Evolutionary conservation across 805 yeast genomes (phyloP), one percentile per base, ranked within the genome.

Genomic region (Barnettozyma botsteinii): DNA sequence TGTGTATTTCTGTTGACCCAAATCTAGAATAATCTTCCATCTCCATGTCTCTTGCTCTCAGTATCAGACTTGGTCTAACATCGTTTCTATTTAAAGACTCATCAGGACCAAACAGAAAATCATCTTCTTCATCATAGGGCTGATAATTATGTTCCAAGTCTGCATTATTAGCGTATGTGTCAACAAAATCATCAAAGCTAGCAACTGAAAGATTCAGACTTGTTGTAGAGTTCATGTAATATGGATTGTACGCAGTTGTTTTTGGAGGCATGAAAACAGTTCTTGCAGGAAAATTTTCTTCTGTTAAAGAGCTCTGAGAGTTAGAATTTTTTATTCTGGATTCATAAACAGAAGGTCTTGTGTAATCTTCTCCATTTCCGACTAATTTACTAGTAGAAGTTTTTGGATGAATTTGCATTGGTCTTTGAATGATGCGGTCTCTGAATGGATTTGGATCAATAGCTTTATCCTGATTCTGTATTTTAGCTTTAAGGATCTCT

Each of bases 11-110:
- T 25, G 7, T 12, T 18, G n/a, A 1, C 12, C 14, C 30, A 22
- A 38, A 38, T 11, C 35, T 19, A 5, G 49, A 49, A 33, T 55
- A 55, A 25, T 53, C 54, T 31, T 53, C 58, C 18, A 30, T 12
- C 30, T 52, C 55, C 55, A 53, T 52, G 18, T 53, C 45, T 25
- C 32, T 40, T 11, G 55, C 55, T 24, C 58, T 43, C 2, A 39
- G 11, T 7, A 49, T 35, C 23, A 53, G 28, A 40, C 54, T 49
- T 24, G 50, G 44, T 35, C 56, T 48, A 10, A 50, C 54, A 22
- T 35, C 33, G 10, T 33, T 32, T 6, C 38, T 29, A n/a, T 23
- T 6, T 13, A 15, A 10, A 8, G 10, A 8, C 6, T 29, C 33
- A 21, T 14, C 19, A 26, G 13, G n/a, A n/a, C n/a, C 10, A 20